Evolutionary conservation across 2,329 filamentous ascomycete genomes (phyloP), one percentile per base, ranked within the genome.

Genomic region (Botrytis squamosa): DNA sequence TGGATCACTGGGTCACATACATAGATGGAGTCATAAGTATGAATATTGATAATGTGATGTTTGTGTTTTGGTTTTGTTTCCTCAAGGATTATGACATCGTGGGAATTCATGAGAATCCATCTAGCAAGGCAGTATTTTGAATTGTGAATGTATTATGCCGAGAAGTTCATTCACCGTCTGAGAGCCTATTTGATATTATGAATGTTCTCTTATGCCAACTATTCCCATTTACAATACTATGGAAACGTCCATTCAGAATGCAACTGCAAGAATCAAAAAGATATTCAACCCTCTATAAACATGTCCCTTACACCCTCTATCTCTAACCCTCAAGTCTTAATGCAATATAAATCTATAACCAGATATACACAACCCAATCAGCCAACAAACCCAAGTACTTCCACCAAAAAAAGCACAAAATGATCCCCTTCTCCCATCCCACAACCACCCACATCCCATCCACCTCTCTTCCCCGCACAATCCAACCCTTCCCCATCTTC

Each of bases 1-100:
- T 18, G 10, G 29, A 5, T 0, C 40, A 0, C 9, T 29, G 12
- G 6, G 36, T 40, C 25, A n/a, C 20, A 18, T 2, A 16, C 3
- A 9, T n/a, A 9, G 29, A 22, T 25, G 46, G 14, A 55, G 46
- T 55, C 64, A 55, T 40, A 12, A 10, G 1, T 16, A 5, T 33
- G 9, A 55, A 16, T 9, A 14, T 40, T 1, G 25, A 40, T 14
- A 4, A 2, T 40, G 36, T 67, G 36, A 29, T 40, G 4, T 10
- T n/a, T n/a, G 1, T 65, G 6, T 38, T 67, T 25, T 20, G 22
- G 40, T 18, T n/a, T 49, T 40, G 12, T 40, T 40, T 33, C 36
- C 36, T 38, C 5, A 38, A 38, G 36, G 8, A 8, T 1, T 38
- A 1, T 38, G 36, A 38, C 36, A 38, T 38, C 36, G 36, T 38